These are phyloP conservation scores for Davidsoniella australis DNA, from an alignment of 2,329 filamentous ascomycete genomes.

Conservation along the genomic window DNA sequence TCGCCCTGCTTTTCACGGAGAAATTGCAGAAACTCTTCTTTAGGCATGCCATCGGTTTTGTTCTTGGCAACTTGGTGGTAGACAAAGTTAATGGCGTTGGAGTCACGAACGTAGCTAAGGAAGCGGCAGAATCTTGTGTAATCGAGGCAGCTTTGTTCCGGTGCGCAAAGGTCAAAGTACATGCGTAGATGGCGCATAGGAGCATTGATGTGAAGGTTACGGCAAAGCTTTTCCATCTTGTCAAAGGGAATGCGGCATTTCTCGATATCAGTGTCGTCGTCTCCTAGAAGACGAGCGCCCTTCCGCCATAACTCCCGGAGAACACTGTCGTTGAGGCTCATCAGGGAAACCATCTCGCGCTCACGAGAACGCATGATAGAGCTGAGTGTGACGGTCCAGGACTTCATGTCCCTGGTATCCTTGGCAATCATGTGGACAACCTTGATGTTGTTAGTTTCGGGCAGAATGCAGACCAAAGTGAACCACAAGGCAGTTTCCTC, in stretches of 20 bases:
- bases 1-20: slow-evolving; percentile 58
- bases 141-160: too few relatives aligned
- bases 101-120: slow-evolving; percentile 23
- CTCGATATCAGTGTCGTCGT: slow-evolving; percentile 28
- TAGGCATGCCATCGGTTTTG: slow-evolving; percentile 46
- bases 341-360: slow-evolving; percentile 76
- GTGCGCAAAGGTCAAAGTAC: slow-evolving; percentile 53
- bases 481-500: slow-evolving; percentile 61
- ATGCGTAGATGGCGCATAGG: slow-evolving; percentile 54
- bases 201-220: slow-evolving; percentile 81
- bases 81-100: slow-evolving; percentile 51
- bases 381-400: slow-evolving; percentile 75
- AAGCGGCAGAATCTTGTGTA: too few relatives aligned
- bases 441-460: slow-evolving; percentile 52
- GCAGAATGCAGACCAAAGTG: slow-evolving; percentile 71
- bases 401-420: slow-evolving; percentile 49
- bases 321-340: slow-evolving; percentile 68
- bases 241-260: slow-evolving; percentile 50
- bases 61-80: slow-evolving; percentile 44
- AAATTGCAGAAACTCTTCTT: slow-evolving; percentile 60
- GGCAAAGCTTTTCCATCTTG: slow-evolving; percentile 69
- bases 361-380: slow-evolving; percentile 73
- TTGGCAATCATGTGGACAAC: slow-evolving; percentile 76
- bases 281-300: slow-evolving; percentile 58
- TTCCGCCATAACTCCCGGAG: slow-evolving; percentile 72